phyloP scores from a whole-genome alignment of 192 early-diverging fungal species.

The Coemansia sp. region DNA sequence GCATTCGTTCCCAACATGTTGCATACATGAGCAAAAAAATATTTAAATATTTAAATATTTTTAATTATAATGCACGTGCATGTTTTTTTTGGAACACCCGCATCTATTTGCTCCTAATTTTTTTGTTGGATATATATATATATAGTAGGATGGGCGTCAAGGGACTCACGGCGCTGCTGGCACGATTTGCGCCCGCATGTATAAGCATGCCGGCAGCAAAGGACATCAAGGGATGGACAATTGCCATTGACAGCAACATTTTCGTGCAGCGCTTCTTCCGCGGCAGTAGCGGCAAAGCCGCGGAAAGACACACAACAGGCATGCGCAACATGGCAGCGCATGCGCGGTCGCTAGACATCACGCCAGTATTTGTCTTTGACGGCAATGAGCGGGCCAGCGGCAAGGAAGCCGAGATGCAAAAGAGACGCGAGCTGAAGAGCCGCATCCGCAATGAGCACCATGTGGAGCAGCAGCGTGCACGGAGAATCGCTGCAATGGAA shows the following conservation, averaged over 20 bases:
- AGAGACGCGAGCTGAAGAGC: conserved; percentile 23
- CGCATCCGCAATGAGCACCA: conserved; percentile 26
- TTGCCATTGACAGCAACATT: conserved; percentile 63
- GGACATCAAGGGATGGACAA: conserved; percentile 46
- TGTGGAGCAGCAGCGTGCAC: conserved; percentile 18
- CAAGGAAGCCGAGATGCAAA: conserved; percentile 58
- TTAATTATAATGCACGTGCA: background rate
- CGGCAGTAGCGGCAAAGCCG: conserved; percentile 41
- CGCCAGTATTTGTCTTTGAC: conserved; percentile 77
- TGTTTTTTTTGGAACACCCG: background rate
- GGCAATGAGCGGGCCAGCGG: conserved; percentile 54
- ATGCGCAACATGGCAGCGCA: conserved; percentile 62
- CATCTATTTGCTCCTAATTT: background rate
- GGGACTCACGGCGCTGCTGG: conserved; percentile 59
- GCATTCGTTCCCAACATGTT: background rate
- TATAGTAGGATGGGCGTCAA: conserved; percentile 60
- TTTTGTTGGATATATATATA: background rate
- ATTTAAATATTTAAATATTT: background rate
- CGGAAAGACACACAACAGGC: conserved; percentile 62
- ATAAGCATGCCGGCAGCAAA: conserved; percentile 40
- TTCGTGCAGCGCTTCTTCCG: conserved; percentile 63
- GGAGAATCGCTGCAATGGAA: conserved; percentile 23
- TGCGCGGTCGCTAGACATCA: conserved; percentile 59
- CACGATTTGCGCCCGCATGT: conserved; percentile 57
- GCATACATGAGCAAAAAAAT: background rate